Conservation (phyloP, 2,329 filamentous ascomycete genomes). For the Talaromyces funiculosus region DNA sequence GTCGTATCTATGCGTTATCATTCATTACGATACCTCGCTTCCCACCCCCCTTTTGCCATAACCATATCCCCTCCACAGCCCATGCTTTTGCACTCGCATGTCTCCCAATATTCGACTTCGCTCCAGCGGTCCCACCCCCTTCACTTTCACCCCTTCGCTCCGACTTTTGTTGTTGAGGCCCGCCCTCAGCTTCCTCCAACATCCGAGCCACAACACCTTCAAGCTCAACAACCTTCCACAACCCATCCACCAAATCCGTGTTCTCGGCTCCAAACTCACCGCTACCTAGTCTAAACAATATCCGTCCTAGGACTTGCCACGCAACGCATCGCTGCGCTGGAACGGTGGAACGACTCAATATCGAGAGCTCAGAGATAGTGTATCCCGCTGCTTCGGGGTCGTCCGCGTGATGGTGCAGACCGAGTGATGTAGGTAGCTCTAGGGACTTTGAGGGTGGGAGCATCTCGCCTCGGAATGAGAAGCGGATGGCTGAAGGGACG, state of each 20-base stretch:
- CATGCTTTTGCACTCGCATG: conserved; percentile 79
- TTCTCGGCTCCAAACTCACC: conserved; percentile 62
- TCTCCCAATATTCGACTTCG: conserved; percentile 31
- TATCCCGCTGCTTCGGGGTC: conserved; percentile 93
- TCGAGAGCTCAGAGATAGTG: conserved; percentile 78
- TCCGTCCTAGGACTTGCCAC: conserved; percentile 80
- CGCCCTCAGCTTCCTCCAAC: conserved; percentile 64
- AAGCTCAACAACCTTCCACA: conserved; percentile 77
- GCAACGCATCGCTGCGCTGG: conserved; percentile 85
- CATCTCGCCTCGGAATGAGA: conserved; percentile 77
- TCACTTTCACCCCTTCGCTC: conserved; percentile 33
- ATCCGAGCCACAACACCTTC: conserved; percentile 72
- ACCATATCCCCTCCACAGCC: conserved; percentile 83
- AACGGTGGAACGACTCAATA: conserved; percentile 73
- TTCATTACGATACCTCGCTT: conserved; percentile 29
- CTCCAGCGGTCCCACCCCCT: conserved; percentile 14
- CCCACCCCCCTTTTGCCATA: conserved; percentile 68
- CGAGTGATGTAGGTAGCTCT: conserved; percentile 67
- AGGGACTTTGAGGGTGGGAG: conserved; percentile 71
- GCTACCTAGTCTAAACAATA: conserved; percentile 74
- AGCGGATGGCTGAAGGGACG: conserved; percentile 67
- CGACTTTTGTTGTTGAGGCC: conserved; percentile 29
- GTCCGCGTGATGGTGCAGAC: conserved; percentile 88
- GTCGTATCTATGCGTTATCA: neutral
- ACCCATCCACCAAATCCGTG: conserved; percentile 62